Evolutionary conservation across 768 basidiomycete species (phyloP).

Genomic region (Hygrophoropsis aurantiaca): DNA sequence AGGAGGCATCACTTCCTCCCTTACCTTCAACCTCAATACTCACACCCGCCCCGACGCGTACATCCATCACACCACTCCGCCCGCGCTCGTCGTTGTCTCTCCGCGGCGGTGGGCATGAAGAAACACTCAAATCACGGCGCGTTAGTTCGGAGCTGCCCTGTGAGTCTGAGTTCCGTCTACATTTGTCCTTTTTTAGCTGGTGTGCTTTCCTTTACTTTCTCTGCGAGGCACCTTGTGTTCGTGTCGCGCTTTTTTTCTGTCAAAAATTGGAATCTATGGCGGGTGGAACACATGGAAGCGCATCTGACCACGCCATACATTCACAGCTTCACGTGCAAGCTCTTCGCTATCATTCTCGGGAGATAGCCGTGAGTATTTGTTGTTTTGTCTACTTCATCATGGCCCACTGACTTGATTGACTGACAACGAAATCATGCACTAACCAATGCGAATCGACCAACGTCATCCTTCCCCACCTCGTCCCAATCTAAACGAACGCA

Average conservation of each 20-base stretch:
- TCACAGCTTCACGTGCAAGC: slow-evolving; percentile 27
- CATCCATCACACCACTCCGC: slow-evolving; percentile 5
- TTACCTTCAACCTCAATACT: too few species aligned
- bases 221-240: too few species aligned
- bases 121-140: slow-evolving; percentile 8
- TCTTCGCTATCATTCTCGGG: slow-evolving; percentile 22
- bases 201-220: too few species aligned
- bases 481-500: slow-evolving; percentile 4
- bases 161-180: slow-evolving; percentile 9
- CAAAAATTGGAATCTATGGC: too few species aligned
- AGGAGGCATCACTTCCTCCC: too few species aligned
- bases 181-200: neutral
- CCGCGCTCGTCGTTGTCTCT: slow-evolving; percentile 16
- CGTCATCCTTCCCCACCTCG: neutral
- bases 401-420: too few species aligned
- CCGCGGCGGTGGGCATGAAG: slow-evolving; percentile 1
- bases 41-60: slow-evolving; percentile 13
- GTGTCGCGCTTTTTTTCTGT: too few species aligned
- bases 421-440: too few species aligned
- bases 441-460: too few species aligned
- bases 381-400: too few species aligned
- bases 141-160: slow-evolving; percentile 14
- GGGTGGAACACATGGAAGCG: too few species aligned
- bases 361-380: slow-evolving; percentile 22
- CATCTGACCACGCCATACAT: neutral